A percentile compares a stretch with the other conserved stretches of the same genome.
These are phyloP conservation scores for Paecilomyces dactylethromorphus DNA, from an alignment of 2,329 filamentous ascomycete species.

Conservation along the genomic window DNA sequence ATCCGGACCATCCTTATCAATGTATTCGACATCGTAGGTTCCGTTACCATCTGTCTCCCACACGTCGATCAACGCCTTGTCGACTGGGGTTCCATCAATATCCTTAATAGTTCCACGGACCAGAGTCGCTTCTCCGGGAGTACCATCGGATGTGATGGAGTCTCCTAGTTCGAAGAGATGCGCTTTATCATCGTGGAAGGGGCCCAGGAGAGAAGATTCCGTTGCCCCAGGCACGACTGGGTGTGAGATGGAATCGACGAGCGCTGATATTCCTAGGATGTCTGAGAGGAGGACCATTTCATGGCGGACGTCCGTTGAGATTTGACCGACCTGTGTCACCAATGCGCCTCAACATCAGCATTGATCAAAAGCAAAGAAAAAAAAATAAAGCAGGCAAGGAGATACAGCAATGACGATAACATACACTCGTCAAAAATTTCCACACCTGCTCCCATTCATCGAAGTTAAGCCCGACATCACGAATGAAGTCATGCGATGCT, in stretches of 20 bases:
- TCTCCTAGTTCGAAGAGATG: not conserved
- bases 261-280: not conserved
- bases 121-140: not conserved
- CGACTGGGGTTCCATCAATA: not conserved
- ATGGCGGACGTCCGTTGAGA: not conserved
- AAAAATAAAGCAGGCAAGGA: too few species aligned
- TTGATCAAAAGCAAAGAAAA: too few species aligned
- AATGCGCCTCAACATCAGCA: too few species aligned
- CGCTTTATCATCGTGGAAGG: not conserved
- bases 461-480: too few species aligned
- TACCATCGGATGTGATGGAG: not conserved
- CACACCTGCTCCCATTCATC: too few species aligned
- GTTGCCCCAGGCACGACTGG: not conserved
- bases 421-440: too few species aligned
- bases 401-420: too few species aligned
- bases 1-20: not conserved
- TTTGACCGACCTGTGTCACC: not conserved
- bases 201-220: not conserved
- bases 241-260: not conserved
- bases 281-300: not conserved
- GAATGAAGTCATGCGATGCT: too few species aligned
- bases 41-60: not conserved
- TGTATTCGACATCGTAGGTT: not conserved
- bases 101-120: not conserved
- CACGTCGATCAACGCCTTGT: not conserved